Evolutionary conservation across 169 alveolate genomes (phyloP).

Genomic region (Babesia ovata): DNA sequence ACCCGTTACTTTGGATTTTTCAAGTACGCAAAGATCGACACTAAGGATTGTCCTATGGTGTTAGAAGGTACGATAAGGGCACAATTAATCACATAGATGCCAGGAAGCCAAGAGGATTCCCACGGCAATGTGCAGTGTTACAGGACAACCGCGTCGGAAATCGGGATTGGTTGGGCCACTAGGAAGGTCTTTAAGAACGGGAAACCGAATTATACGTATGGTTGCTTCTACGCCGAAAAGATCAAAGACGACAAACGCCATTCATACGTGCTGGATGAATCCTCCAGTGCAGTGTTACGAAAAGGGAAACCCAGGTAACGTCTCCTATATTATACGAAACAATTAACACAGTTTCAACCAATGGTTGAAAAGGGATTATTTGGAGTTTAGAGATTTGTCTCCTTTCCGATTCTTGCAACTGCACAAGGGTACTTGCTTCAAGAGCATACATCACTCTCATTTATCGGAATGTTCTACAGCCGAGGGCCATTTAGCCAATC

Average conservation of each 20-base stretch:
- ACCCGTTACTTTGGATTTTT: conserved; percentile 59
- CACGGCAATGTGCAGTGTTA: conserved; percentile 56
- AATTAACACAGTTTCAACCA: not conserved
- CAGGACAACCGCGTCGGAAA: conserved; percentile 47
- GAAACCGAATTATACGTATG: conserved; percentile 66
- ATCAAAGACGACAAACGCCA: conserved; percentile 20
- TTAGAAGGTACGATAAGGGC: conserved; percentile 19
- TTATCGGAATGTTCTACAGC: not conserved
- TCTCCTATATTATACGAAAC: too few species aligned
- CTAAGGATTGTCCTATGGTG: conserved; percentile 31
- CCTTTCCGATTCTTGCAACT: conserved; percentile 63
- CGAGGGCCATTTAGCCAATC: not conserved
- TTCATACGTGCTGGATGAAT: conserved; percentile 33
- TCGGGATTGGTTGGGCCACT: conserved; percentile 59
- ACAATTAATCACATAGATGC: not conserved
- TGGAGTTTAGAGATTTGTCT: conserved; percentile 38
- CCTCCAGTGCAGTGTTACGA: not conserved
- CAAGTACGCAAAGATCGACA: conserved; percentile 41
- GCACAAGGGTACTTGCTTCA: conserved; percentile 59
- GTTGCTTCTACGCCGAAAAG: conserved; percentile 63
- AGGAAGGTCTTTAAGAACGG: conserved; percentile 36
- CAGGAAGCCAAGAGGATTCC: conserved; percentile 45
- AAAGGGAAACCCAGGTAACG: conserved; percentile 20
- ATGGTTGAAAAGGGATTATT: conserved; percentile 28
- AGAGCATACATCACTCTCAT: conserved; percentile 23